Conservation (phyloP, 495 filamentous ascomycete genomes). For the Clavariopsis aquatica region DNA sequence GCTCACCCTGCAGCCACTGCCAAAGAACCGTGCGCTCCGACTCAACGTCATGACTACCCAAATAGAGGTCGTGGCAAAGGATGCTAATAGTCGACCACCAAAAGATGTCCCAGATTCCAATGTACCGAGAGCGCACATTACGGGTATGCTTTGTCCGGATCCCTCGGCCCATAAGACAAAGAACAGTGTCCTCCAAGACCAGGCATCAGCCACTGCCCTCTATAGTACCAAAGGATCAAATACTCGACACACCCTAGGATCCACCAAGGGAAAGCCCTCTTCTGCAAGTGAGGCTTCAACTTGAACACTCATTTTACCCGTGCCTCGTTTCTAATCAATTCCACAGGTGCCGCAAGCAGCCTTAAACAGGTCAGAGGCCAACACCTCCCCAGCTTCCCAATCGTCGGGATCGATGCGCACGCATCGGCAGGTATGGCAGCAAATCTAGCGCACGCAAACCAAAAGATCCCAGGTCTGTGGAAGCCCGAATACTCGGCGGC, state of each 20-base stretch:
- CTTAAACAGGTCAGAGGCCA: conserved; percentile 67
- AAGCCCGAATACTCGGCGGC: conserved; percentile 60
- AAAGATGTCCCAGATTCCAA: not conserved
- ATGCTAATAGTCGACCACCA: conserved; percentile 7
- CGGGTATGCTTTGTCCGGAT: conserved; percentile 43
- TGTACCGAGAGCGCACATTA: not conserved
- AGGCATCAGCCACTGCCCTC: conserved; percentile 50
- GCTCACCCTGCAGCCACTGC: not conserved
- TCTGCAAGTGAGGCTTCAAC: conserved; percentile 50
- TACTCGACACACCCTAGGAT: conserved; percentile 46
- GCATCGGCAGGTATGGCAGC: conserved; percentile 74
- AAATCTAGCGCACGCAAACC: conserved; percentile 68
- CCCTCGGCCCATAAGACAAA: conserved; percentile 44
- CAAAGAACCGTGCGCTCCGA: conserved; percentile 1
- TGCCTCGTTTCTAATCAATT: not conserved
- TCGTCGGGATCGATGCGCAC: conserved; percentile 62
- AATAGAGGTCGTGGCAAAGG: conserved; percentile 24
- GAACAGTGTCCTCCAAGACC: conserved; percentile 39
- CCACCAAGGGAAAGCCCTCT: conserved; percentile 55
- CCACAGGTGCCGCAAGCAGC: conserved; percentile 58
- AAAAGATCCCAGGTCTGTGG: conserved; percentile 61
- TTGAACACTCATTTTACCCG: not conserved
- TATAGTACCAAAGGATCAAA: conserved; percentile 47
- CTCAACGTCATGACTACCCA: conserved; percentile 25
- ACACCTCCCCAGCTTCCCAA: conserved; percentile 68